These are phyloP conservation scores for Fonsecaea monophora DNA, from an alignment of 2,329 filamentous ascomycete genomes.

Conservation along the genomic window DNA sequence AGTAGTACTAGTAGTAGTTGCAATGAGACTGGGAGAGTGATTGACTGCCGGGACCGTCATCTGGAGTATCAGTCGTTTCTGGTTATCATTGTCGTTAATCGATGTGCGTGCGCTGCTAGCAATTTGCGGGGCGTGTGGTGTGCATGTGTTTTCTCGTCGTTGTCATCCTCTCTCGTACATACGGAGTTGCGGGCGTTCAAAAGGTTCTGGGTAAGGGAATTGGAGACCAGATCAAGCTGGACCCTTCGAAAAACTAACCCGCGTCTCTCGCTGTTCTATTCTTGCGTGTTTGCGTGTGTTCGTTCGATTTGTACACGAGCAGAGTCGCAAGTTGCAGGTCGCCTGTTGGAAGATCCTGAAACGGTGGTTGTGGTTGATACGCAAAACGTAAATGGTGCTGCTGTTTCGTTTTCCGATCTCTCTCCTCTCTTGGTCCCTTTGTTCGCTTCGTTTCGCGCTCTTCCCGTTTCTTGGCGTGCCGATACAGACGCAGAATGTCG, in stretches of 20 bases:
- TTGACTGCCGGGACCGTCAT: neutral
- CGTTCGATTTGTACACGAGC: too few species aligned
- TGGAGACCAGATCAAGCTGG: too few species aligned
- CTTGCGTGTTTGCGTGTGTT: too few species aligned
- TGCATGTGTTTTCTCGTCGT: neutral
- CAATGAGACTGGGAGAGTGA: neutral
- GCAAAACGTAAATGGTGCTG: too few species aligned
- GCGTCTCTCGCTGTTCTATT: too few species aligned
- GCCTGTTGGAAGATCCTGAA: too few species aligned
- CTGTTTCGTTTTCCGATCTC: neutral
- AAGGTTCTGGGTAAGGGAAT: too few species aligned
- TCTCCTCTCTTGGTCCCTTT: too few species aligned
- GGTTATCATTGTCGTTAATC: neutral
- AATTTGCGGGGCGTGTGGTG: neutral
- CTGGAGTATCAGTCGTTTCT: neutral
- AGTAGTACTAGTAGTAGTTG: neutral
- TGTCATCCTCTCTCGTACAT: neutral
- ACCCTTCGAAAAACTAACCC: too few species aligned
- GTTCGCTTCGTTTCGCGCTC: neutral
- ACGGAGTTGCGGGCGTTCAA: too few species aligned
- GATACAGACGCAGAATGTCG: neutral
- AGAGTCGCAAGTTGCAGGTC: too few species aligned
- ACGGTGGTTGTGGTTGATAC: too few species aligned
- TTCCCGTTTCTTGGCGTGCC: neutral
- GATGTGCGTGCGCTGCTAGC: neutral